Evolutionary conservation across 2,329 filamentous ascomycete genomes (phyloP).

Genomic region (Myriangium duriaei): DNA sequence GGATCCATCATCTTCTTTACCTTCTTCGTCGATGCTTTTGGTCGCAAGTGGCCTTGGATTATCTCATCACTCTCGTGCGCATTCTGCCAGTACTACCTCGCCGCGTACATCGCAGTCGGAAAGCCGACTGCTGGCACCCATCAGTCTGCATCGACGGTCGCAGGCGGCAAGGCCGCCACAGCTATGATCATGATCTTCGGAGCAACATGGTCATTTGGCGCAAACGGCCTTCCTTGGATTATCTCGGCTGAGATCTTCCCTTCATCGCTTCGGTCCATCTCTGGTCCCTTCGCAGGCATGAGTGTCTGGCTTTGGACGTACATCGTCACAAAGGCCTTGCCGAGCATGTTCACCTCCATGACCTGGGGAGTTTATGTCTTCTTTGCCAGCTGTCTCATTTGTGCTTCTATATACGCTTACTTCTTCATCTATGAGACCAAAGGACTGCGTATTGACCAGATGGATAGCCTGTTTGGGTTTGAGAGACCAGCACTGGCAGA

Average conservation of each 20-base stretch:
- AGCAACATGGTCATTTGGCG: constrained; percentile 27
- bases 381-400: constrained; percentile 27
- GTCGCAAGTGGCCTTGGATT: constrained; percentile 27
- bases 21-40: constrained; percentile 26
- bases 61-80: constrained; percentile 25
- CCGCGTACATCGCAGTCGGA: constrained; percentile 23
- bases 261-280: constrained; percentile 25
- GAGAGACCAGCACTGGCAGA: no score
- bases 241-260: constrained; percentile 35
- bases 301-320: constrained; percentile 26
- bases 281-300: constrained; percentile 26
- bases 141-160: constrained; percentile 23
- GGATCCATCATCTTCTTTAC: constrained; percentile 27
- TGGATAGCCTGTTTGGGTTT: constrained; percentile 26
- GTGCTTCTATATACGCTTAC: constrained; percentile 26
- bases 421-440: constrained; percentile 31
- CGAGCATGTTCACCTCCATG: constrained; percentile 28
- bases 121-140: constrained; percentile 14
- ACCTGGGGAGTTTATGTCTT: constrained; percentile 30
- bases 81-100: constrained; percentile 27
- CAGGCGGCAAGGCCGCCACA: constrained; percentile 27
- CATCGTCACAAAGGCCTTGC: constrained; percentile 28
- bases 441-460: constrained; percentile 26
- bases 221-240: constrained; percentile 32
- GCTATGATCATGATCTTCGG: constrained; percentile 31